These are phyloP conservation scores for Bipolaris oryzae DNA, from an alignment of 2,329 filamentous ascomycete species.

Conservation along the genomic window DNA sequence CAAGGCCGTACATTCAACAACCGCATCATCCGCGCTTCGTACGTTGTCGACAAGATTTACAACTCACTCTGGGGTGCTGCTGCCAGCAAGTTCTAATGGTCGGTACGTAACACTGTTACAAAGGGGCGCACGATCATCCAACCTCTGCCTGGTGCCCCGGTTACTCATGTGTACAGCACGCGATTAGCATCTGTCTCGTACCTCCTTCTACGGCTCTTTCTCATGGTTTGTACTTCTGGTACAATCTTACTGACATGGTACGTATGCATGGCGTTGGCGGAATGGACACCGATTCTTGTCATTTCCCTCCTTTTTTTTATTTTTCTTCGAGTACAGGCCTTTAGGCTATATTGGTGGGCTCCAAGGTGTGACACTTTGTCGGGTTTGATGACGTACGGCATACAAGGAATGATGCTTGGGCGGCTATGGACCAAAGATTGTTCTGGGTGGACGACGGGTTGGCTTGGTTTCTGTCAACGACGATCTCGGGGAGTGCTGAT, in stretches of 20 bases:
- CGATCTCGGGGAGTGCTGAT: conserved; percentile 1
- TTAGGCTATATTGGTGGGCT: neutral
- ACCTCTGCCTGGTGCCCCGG: conserved; percentile 7
- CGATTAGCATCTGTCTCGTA: neutral
- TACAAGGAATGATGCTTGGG: neutral
- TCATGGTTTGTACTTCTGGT: conserved; percentile 2
- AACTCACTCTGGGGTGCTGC: conserved; percentile 73
- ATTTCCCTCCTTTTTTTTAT: conserved; percentile 5
- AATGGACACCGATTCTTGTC: conserved; percentile 11
- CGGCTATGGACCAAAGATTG: neutral
- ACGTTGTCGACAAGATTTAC: conserved; percentile 98
- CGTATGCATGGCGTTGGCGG: conserved; percentile 16
- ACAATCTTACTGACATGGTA: conserved; percentile 6
- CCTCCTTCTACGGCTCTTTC: conserved; percentile 1
- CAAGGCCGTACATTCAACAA: conserved; percentile 97
- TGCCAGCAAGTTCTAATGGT: conserved; percentile 35
- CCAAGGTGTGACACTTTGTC: neutral
- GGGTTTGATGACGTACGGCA: conserved; percentile 3
- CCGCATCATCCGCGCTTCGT: conserved; percentile 88
- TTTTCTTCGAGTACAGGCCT: conserved; percentile 7
- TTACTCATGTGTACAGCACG: conserved; percentile 15
- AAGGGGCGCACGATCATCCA: conserved; percentile 8
- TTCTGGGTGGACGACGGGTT: neutral
- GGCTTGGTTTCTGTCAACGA: conserved; percentile 1
- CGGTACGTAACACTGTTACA: conserved; percentile 23